phyloP scores from a whole-genome alignment of 106 monocot genomes.

The Dioscorea zingiberensis region DNA sequence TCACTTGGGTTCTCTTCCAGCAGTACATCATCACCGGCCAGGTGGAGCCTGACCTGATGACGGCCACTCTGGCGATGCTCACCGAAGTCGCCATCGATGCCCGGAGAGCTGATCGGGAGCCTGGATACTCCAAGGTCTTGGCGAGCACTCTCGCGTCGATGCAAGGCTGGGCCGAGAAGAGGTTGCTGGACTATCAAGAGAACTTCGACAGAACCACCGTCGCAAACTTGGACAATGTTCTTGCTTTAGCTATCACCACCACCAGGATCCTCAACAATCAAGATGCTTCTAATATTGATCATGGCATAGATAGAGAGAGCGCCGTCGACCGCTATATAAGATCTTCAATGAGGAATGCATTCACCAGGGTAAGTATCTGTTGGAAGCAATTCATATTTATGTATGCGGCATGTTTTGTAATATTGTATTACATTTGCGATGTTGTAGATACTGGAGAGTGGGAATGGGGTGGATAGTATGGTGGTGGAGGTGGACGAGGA shows the following conservation, averaged over 20 bases:
- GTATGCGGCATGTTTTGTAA: no score
- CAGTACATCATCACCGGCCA: conserved; percentile 38
- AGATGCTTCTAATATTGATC: not conserved
- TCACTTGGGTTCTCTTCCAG: conserved; percentile 36
- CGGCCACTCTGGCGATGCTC: conserved; percentile 25
- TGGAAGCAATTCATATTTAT: no score
- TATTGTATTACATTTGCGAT: no score
- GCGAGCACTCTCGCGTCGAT: conserved; percentile 24
- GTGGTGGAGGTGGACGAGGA: conserved; percentile 55
- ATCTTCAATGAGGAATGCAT: conserved; percentile 29
- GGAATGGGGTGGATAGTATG: conserved; percentile 38
- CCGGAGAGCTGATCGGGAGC: conserved; percentile 18
- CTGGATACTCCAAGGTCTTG: conserved; percentile 14
- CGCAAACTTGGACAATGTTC: conserved; percentile 26
- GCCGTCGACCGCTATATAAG: conserved; percentile 34
- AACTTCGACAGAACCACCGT: conserved; percentile 12
- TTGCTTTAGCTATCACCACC: conserved; percentile 18
- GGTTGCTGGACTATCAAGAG: conserved; percentile 31
- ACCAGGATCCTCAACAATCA: conserved; percentile 22
- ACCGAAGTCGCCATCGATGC: conserved; percentile 27
- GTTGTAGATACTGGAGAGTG: conserved; percentile 54
- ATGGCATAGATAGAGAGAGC: conserved; percentile 1
- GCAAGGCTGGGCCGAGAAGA: conserved; percentile 36
- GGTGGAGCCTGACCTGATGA: conserved; percentile 29
- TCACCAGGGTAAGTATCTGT: conserved; percentile 18